Evolutionary conservation across 2,329 filamentous ascomycete genomes (phyloP), one percentile per base, ranked within the genome.

Genomic region (Pestalotiopsis sp.): DNA sequence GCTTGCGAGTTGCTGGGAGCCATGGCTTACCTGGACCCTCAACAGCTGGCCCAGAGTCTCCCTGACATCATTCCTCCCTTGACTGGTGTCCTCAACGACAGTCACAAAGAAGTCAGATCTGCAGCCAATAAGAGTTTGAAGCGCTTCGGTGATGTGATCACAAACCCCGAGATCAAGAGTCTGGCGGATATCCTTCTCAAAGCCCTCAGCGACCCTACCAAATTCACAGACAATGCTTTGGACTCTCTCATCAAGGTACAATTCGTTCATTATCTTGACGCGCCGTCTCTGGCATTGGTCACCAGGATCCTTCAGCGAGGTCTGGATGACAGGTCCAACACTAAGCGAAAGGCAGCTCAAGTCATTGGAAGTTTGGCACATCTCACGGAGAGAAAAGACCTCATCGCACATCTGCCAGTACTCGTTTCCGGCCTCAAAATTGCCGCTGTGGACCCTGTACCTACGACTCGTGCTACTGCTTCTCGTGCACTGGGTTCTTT

Each of bases 301-400:
- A 97, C 96, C 61, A 93, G 96, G 71, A 98, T 99, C 74, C 85
- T 99, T 45, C 95, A 99, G 81, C 93, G 97, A 78, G 96, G 96
- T 69, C 84, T 99, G 56, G 90, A 90, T 67, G 96, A 98, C 78
- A 88, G 97, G 63, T 99, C 97, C 68, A 93, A 92, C 71, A 99
- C 96, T 11, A 99, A 99, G 83, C 90, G 95, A 74, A 99, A 99
- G 82, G 93, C 97, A 66, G 91, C 96, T 1, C 96, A 99, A 78
- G 97, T 99, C 73, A 99, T 99, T 81, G 96, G 96, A 75, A 98
- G 95, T 84, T 86, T 99, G 77, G 96, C 96, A 41, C 97, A 99
- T 84, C 88, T 99, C 71, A 98, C 96, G 1, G 96, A 99, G 78
- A 92, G 96, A 76, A 97, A 96, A 80, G 97, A 99, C 75, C 90